Base-by-base conservation (phyloP, 768 basidiomycete species). In the Cubamyces sp. region DNA sequence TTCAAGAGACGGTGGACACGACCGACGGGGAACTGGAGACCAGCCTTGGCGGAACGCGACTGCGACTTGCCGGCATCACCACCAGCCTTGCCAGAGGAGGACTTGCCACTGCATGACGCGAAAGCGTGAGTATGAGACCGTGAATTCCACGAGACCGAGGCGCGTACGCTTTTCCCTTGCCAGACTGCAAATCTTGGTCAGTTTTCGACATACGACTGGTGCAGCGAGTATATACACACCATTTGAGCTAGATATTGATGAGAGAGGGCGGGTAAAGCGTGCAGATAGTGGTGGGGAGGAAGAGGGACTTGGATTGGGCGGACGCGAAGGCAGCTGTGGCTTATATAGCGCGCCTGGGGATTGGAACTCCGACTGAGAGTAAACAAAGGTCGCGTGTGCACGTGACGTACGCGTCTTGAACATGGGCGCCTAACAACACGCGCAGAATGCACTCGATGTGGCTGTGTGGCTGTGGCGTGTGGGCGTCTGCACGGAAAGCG, bases 1-100 rank as follows among this genome's bases (percentile, higher is more conserved):
- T 88, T 91, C 74, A 93, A 71, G 19, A 88, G 76, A 74, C 92
- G 83, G 76, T 90, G 89, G 67, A 94, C 88, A 82, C 92, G 88
- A 74, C 87, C 86, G 61, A 93, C 91, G 59, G 92, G 90, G 77
- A 94, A 90, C 69, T 85, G 85, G 60, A 87, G 76, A 64, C 85
- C 84, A 4, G 84, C 84, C 74, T 81, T 82, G 51, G 81, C 75
- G 15, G 92, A 92, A 60, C 89, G 86, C 55, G 90, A 87, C 70
- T 85, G 81, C 8, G 81, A 77, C 77, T 88, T 88, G 66, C 74
- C 72, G 41, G 74, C 59, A 56, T 85, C 83, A 46, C 75, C 76
- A 58, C 84, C 79, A 25, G 80, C 77, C 74, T 82, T 79, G 2
- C 79, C 79, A 65, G 75, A 77, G 12, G 74, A 75, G 25, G 75